A percentile compares a stretch with the other conserved stretches of the same genome.
phyloP scores from a whole-genome alignment of 805 yeast genomes.

The Teunomyces panamensis region DNA sequence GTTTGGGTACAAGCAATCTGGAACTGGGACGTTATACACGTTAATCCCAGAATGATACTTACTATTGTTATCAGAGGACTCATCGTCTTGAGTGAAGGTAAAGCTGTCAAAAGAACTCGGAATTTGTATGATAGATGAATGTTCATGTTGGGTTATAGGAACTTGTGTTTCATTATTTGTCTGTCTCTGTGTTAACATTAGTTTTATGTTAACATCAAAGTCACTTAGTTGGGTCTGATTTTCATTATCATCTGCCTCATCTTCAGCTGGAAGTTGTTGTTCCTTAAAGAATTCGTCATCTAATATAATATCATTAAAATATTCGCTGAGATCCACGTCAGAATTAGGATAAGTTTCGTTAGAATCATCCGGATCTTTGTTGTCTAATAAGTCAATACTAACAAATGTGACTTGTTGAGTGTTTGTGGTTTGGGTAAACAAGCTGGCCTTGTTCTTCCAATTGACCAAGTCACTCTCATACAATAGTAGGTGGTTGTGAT shows the following conservation, averaged over 20 bases:
- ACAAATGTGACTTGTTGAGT: background rate
- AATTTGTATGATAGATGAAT: conserved; percentile 8
- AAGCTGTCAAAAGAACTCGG: conserved; percentile 13
- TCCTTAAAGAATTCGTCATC: background rate
- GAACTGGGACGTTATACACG: conserved; percentile 20
- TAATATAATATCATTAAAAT: background rate
- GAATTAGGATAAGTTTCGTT: background rate
- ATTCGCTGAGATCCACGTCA: background rate
- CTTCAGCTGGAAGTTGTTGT: background rate
- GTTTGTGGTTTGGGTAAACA: conserved; percentile 12
- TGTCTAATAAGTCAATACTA: conserved; percentile 2
- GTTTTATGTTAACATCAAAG: conserved; percentile 17
- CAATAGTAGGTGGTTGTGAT: conserved; percentile 14
- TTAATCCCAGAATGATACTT: conserved; percentile 1
- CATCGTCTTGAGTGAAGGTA: conserved; percentile 2
- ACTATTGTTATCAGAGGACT: background rate
- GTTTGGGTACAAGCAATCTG: conserved; percentile 14
- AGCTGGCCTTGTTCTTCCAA: conserved; percentile 16
- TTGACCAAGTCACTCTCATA: conserved; percentile 18
- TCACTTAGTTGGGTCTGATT: conserved; percentile 10
- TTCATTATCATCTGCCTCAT: conserved; percentile 3
- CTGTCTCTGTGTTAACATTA: conserved; percentile 18
- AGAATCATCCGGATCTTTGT: conserved; percentile 10
- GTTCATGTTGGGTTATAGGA: background rate
- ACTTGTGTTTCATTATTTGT: background rate